Evolutionary conservation across 2,329 filamentous ascomycete genomes (phyloP), one percentile per base, ranked within the genome.

Genomic region (Tolypocladium nubicola): DNA sequence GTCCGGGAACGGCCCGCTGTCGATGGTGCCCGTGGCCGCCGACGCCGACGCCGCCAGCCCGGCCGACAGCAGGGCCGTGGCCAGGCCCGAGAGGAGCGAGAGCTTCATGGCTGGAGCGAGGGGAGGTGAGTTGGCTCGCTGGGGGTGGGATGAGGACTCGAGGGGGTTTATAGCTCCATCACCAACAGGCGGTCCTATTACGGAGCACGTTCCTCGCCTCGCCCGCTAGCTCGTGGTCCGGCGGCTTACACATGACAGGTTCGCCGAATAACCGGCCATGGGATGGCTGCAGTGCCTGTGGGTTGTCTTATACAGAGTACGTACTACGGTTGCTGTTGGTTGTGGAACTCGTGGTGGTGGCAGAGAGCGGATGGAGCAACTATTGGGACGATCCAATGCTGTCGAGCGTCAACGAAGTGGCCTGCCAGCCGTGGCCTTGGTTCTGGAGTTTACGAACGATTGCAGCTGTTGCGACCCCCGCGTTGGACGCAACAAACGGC

Each of bases 1-100:
- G 1, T 69, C 64, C 26, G 72, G 69, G 56, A 75, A 70, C 1
- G 72, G 68, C 41, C 69, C 72, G 40, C 70, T 62, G 58, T 67
- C 63, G 60, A 77, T 70, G 45, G 60, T 64, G 59, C 70, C 68
- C 11, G 57, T 63, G 56, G 66, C 59, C 41, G 47, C 47, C 30
- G 9, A 19, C 26, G 21, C 41, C 41, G 47, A 26, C 26, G 68
- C 64, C 43, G 64, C 65, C 14, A 63, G 49, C 45, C 61, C 56
- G 43, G 62, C 57, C 11, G 59, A 62, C 26, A 64, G 6, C 30
- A 66, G 52, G 54, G 55, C 61, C 14, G 59, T 39, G 37, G 60
- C 59, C n/a, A 67, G 49, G 37, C 56, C 33, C 6, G 62, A 45
- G 39, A 61, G 14, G 47, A 65, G 43, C 13, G 62, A 64, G 56